Evolutionary conservation across 164 flowering plant species (phyloP), one percentile per base, ranked within the genome.

Genomic region (Warburgia ugandensis): DNA sequence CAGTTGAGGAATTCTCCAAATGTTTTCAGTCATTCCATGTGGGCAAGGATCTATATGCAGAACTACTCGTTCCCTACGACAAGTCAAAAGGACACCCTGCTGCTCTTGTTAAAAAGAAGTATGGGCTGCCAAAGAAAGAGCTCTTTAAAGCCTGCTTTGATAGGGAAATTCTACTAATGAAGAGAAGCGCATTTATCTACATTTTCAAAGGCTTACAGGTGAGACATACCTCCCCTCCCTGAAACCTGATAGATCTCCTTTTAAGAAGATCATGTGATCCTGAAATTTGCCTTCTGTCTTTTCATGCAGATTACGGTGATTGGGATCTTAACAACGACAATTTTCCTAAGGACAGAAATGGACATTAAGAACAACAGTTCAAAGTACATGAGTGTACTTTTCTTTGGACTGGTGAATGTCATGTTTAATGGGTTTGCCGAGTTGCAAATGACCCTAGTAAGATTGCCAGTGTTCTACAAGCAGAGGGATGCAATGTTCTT

Each of bases 161-260:
- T 5, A 56, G 79, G 50, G 95, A 86, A 61, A 50, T 38, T 31
- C 53, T 86, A n/a, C 69, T 86, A 0, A 81, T 86, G 69, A 79
- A 73, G 63, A 77, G 84, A 40, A 77, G 73, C 45, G 69, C 89
- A 1, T 80, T 82, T 60, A 68, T 76, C 27, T 77, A 78, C 66
- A 54, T 68, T 43, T 83, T 78, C 68, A 78, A 78, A 67, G 20
- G 68, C 31, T 10, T 29, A 29, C 84, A 79, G 52, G 84, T 74
- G 32, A 27, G 70, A 59, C 19, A 42, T 13, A 12, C 4, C 20
- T 30, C 19, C 26, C 25, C 22, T 10, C 21, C 5, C 14, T 17
- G 9, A 4, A 33, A n/a, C n/a, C n/a, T n/a, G n/a, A n/a, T n/a
- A n/a, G n/a, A n/a, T n/a, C n/a, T n/a, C n/a, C n/a, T n/a, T n/a